These are phyloP conservation scores for Alternaria panax DNA, from an alignment of 2,329 filamentous ascomycete species.

Conservation along the genomic window DNA sequence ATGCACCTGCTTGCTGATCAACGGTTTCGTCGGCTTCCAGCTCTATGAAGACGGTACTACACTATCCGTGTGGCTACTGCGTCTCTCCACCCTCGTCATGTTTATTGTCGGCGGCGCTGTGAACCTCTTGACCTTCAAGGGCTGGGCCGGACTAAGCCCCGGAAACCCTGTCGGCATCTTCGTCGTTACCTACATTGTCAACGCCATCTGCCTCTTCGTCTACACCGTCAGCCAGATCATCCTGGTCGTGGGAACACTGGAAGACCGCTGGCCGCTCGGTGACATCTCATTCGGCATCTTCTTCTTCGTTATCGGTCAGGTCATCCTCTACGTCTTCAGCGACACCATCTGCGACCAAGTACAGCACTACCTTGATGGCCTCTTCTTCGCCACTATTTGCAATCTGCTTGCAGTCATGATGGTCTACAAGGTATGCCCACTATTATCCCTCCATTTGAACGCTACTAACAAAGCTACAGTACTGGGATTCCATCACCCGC, in stretches of 20 bases:
- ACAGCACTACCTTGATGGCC: conserved; percentile 90
- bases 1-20: conserved; percentile 89
- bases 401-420: conserved; percentile 98
- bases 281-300: conserved; percentile 90
- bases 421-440: conserved; percentile 86
- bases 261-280: conserved; percentile 94
- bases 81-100: conserved; percentile 77
- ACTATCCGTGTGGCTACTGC: conserved; percentile 90
- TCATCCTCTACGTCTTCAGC: conserved; percentile 90
- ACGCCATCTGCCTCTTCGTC: conserved; percentile 82
- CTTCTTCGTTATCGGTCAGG: conserved; percentile 91
- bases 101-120: conserved; percentile 89
- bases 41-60: conserved; percentile 96
- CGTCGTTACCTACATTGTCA: conserved; percentile 89
- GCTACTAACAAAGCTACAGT: conserved; percentile 61
- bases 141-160: conserved; percentile 84
- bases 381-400: conserved; percentile 93
- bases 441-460: not conserved
- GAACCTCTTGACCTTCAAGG: conserved; percentile 89
- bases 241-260: conserved; percentile 85
- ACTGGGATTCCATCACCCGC: conserved; percentile 98
- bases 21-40: conserved; percentile 98
- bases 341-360: conserved; percentile 81
- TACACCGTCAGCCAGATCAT: conserved; percentile 89
- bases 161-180: conserved; percentile 89